Conservation (phyloP, 2,329 filamentous ascomycete species). For the Amylocarpus encephaloides region DNA sequence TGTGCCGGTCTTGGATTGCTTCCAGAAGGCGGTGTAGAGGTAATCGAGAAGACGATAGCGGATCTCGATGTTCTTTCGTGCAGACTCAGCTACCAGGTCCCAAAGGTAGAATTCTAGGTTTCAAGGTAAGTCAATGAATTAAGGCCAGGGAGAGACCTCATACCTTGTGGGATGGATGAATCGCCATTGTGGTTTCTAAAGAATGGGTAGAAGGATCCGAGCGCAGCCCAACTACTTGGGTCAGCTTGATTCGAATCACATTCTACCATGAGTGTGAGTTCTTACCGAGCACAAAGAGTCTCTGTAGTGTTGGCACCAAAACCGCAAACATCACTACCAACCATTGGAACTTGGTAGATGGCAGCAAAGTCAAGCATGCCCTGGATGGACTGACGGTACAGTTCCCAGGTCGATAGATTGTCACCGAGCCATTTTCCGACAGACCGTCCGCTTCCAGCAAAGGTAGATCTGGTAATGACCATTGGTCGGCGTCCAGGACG, state of each 20-base stretch:
- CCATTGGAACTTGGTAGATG: conserved; percentile 64
- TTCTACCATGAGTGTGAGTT: not conserved
- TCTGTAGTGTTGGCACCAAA: conserved; percentile 63
- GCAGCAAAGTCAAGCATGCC: conserved; percentile 55
- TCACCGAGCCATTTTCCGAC: conserved; percentile 56
- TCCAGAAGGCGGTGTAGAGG: conserved; percentile 64
- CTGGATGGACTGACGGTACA: conserved; percentile 53
- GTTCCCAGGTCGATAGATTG: conserved; percentile 51
- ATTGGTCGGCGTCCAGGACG: conserved; percentile 59
- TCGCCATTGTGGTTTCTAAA: conserved; percentile 66
- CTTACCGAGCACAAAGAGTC: conserved; percentile 53
- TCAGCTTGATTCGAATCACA: not conserved
- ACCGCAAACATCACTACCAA: conserved; percentile 70
- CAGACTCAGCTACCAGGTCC: conserved; percentile 55
- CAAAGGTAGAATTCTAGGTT: conserved; percentile 62
- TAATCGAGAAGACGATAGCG: conserved; percentile 77
- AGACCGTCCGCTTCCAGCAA: conserved; percentile 62
- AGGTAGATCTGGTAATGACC: conserved; percentile 70
- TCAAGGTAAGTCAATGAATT: too few species aligned
- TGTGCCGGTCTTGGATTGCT: conserved; percentile 52
- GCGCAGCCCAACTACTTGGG: conserved; percentile 54
- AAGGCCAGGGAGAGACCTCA: too few species aligned
- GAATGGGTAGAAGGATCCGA: conserved; percentile 70
- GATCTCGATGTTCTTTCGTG: conserved; percentile 61
- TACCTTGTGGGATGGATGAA: conserved; percentile 43